Evolutionary conservation across 2,329 filamentous ascomycete species (phyloP).

Genomic region (Monosporascus sp.): DNA sequence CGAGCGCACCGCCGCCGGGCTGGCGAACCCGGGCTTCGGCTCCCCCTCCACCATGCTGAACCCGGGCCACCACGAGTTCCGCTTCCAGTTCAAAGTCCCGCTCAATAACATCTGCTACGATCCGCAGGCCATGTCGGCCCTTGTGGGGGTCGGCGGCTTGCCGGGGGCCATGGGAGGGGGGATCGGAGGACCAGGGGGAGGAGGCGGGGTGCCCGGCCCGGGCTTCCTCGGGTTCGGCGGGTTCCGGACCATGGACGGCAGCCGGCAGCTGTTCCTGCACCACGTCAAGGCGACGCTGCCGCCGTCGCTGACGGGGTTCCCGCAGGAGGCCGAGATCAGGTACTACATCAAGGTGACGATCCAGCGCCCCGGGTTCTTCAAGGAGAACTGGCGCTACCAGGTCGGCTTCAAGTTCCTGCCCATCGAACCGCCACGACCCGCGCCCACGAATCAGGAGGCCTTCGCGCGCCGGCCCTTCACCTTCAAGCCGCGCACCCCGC

Average conservation of each 20-base stretch:
- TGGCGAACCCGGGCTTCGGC: conserved; percentile 30
- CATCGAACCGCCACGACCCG: conserved; percentile 78
- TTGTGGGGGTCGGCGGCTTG: conserved; percentile 49
- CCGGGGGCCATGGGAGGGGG: conserved; percentile 25
- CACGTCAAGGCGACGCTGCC: conserved; percentile 86
- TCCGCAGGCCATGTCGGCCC: conserved; percentile 46
- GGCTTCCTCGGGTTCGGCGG: conserved; percentile 45
- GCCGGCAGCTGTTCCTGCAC: conserved; percentile 53
- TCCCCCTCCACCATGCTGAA: conserved; percentile 51
- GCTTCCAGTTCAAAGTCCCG: conserved; percentile 71
- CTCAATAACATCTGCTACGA: conserved; percentile 70
- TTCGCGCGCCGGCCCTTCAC: conserved; percentile 71
- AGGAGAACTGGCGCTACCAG: conserved; percentile 75
- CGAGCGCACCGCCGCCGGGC: conserved; percentile 36
- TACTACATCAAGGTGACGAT: conserved; percentile 97
- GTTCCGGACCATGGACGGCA: conserved; percentile 58
- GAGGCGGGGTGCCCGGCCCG: conserved; percentile 13
- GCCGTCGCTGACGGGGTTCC: conserved; percentile 82
- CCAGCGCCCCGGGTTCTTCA: conserved; percentile 80
- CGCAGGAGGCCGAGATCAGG: conserved; percentile 79
- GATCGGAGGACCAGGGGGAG: neutral
- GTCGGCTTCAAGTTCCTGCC: conserved; percentile 80
- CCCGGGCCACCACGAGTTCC: conserved; percentile 68
- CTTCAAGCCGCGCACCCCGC: conserved; percentile 40
- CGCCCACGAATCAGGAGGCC: conserved; percentile 65